phyloP scores from a whole-genome alignment of 1,139 yeast genomes.

The Meyerozyma smithsonii region DNA sequence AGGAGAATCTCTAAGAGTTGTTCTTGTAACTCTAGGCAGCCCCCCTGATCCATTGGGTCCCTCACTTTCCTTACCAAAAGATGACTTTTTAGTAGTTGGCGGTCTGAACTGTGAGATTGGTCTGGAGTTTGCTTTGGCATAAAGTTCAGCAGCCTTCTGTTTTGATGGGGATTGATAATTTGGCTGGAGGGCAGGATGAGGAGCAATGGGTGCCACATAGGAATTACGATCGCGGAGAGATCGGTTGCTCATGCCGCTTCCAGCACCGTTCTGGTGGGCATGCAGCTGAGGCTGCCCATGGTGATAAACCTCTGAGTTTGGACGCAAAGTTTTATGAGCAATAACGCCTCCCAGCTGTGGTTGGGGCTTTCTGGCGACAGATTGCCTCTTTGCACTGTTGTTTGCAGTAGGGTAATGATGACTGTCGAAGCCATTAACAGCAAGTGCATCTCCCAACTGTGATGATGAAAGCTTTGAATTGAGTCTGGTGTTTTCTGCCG shows the following conservation, averaged over 20 bases:
- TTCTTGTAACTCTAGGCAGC: neutral
- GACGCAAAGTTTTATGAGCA: constrained; percentile 5
- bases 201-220: constrained; percentile 40
- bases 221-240: constrained; percentile 26
- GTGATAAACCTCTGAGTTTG: constrained; percentile 6
- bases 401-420: constrained; percentile 7
- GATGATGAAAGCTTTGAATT: constrained; percentile 55
- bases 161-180: constrained; percentile 41
- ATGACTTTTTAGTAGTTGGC: constrained; percentile 41
- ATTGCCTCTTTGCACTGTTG: constrained; percentile 6
- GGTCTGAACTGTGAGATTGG: constrained; percentile 39
- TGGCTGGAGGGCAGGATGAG: constrained; percentile 39
- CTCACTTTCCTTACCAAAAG: constrained; percentile 41
- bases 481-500: constrained; percentile 73
- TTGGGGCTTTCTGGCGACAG: constrained; percentile 4
- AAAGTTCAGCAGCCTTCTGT: constrained; percentile 43
- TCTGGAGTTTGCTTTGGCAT: constrained; percentile 44
- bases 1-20: neutral
- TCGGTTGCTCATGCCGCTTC: constrained; percentile 30
- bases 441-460: constrained; percentile 21
- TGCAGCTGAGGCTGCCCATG: constrained; percentile 2
- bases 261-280: constrained; percentile 5
- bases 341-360: constrained; percentile 4
- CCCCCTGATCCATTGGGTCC: constrained; percentile 9
- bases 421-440: constrained; percentile 2